Evolutionary conservation across 192 early-diverging fungal species (phyloP), one percentile per base, ranked within the genome.

Genomic region (Coemansia sp.): DNA sequence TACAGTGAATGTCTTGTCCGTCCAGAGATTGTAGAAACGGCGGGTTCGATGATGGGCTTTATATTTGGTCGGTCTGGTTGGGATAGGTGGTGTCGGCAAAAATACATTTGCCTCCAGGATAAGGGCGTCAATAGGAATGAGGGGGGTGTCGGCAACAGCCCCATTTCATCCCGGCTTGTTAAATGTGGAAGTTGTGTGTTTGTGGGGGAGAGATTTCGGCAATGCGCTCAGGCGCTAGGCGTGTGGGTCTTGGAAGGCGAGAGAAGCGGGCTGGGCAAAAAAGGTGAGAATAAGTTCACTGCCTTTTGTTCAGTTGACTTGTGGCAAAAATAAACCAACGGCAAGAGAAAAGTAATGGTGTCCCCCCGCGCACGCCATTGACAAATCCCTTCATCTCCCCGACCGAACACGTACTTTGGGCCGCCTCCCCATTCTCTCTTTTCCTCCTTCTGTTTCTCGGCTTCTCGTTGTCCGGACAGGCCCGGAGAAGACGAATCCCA

Each of bases 331-430:
- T 23, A 47, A n/a, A 20, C 19, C 22, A 47, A 23, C 20, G 8
- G 23, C 20, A 47, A 47, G 44, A 20, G 8, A 6, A n/a, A 47
- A 47, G 44, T 47, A 47, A 47, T 47, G 44, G 44, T 47, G 44
- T 47, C 44, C 44, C 44, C 22, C 44, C 34, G n/a, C n/a, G n/a
- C n/a, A n/a, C n/a, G 1, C 22, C 22, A 47, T 23, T 47, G 44
- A 47, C 44, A 47, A 47, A 47, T 47, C 44, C 44, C 44, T 47
- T 47, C 13, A 47, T 47, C 44, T 36, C 34, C 34, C 44, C 44
- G 44, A 25, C 44, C 44, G 44, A 6, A 47, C 10, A 47, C 44
- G 7, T 10, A 47, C 23, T 47, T 20, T 23, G 20, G 44, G 22
- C 20, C 19, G 44, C 44, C 44, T 23, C 44, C 44, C n/a, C n/a